Percentiles rank a stretch among this genome's conserved stretches.
phyloP scores from a whole-genome alignment of 2,329 filamentous ascomycete genomes.

The Pseudogymnoascus sp. region DNA sequence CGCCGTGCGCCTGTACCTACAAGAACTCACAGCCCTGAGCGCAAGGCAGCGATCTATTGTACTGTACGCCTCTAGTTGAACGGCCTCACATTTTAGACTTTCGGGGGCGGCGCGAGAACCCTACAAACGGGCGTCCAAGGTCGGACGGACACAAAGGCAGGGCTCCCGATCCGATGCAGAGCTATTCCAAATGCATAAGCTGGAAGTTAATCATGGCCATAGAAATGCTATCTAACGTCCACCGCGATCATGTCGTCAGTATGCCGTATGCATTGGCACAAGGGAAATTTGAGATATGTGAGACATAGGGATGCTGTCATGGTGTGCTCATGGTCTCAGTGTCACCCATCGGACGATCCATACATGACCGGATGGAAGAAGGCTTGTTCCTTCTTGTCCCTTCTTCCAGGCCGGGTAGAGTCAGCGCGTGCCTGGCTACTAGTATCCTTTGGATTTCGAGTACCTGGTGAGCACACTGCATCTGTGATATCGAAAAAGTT shows the following conservation, averaged over 20 bases:
- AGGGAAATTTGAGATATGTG: not conserved
- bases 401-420: not conserved
- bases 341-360: not conserved
- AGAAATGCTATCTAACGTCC: not conserved
- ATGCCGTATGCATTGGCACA: not conserved
- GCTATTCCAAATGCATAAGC: conserved; percentile 3
- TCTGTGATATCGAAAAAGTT: not conserved
- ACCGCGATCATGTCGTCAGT: not conserved
- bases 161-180: not conserved
- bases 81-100: not conserved
- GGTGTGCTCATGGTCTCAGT: conserved; percentile 1
- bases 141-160: not conserved
- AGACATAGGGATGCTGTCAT: conserved; percentile 5
- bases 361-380: not conserved
- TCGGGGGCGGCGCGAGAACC: conserved; percentile 5
- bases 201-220: not conserved
- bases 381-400: not conserved
- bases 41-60: not conserved
- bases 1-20: not conserved
- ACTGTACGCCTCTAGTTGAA: not conserved
- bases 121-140: conserved; percentile 5
- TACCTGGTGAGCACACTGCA: not conserved
- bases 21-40: not conserved
- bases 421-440: conserved; percentile 1
- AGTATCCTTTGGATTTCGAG: not conserved